A percentile compares a stretch with the other conserved stretches of the same genome.
Conservation (phyloP, 345 rosid species). For the Melaleuca quinquenervia region DNA sequence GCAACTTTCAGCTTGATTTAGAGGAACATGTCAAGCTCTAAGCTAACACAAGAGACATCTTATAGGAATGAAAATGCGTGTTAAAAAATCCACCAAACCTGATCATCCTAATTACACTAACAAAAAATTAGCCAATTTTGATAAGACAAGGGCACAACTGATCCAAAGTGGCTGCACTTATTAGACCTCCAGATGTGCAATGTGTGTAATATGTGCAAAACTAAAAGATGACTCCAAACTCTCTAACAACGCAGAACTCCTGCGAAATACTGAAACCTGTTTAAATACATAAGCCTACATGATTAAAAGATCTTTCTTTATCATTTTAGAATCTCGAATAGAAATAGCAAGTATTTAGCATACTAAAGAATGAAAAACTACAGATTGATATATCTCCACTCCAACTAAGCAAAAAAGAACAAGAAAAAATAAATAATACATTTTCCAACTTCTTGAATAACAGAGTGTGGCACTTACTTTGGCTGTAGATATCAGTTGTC, state of each 20-base stretch:
- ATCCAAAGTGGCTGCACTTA: background rate
- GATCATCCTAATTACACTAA: background rate
- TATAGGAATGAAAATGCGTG: background rate
- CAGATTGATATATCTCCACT: background rate
- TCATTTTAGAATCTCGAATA: background rate
- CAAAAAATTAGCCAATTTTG: background rate
- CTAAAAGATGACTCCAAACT: background rate
- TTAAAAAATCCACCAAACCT: background rate
- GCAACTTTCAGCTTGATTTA: background rate
- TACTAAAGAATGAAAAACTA: background rate
- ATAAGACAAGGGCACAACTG: background rate
- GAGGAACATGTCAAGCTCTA: background rate
- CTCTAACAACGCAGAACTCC: background rate
- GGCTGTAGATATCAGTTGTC: background rate
- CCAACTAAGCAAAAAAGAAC: background rate
- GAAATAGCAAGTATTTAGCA: background rate
- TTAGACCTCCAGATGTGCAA: background rate
- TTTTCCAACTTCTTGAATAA: background rate
- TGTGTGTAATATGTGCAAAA: background rate
- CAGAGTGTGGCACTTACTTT: background rate
- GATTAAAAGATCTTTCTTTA: background rate
- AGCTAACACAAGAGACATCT: background rate
- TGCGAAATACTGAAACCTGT: background rate
- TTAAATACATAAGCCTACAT: background rate
- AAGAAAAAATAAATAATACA: background rate